phyloP scores from a whole-genome alignment of 1,284 basidiomycete genomes.

The Anthracocystis panici-leucophaei region DNA sequence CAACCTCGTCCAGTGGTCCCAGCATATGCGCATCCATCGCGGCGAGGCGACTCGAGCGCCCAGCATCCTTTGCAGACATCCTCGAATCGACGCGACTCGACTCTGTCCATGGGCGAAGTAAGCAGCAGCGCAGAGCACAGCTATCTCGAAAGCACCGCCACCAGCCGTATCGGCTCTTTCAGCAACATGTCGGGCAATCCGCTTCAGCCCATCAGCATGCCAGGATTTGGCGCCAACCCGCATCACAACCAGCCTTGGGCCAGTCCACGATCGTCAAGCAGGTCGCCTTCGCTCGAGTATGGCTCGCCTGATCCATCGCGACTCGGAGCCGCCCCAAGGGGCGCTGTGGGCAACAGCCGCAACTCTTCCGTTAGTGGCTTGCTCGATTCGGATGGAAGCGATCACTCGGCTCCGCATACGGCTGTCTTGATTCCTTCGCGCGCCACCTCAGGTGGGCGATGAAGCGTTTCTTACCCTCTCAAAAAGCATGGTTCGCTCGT shows the following conservation, averaged over 20 bases:
- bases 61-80: constrained; percentile 35
- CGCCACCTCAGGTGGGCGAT: constrained; percentile 18
- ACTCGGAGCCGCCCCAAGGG: constrained; percentile 10
- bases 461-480: too few relatives aligned
- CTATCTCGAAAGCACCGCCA: constrained; percentile 36
- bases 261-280: constrained; percentile 25
- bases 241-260: constrained; percentile 31
- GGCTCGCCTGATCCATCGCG: constrained; percentile 18
- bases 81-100: constrained; percentile 24
- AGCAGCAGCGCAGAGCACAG: constrained; percentile 43
- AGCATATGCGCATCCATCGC: constrained; percentile 22
- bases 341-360: constrained; percentile 9
- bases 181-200: constrained; percentile 39
- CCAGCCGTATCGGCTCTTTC: constrained; percentile 44
- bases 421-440: constrained; percentile 29
- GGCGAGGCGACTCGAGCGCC: constrained; percentile 18
- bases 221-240: constrained; percentile 13
- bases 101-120: constrained; percentile 31
- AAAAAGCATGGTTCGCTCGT: constrained; percentile 2
- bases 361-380: constrained; percentile 34
- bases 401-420: constrained; percentile 21
- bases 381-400: constrained; percentile 44
- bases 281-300: constrained; percentile 28
- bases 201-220: constrained; percentile 31
- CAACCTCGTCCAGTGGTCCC: constrained; percentile 30